Evolutionary conservation across 1,139 yeast genomes (phyloP), one percentile per base, ranked within the genome.

Genomic region (Yamadazyma epiphylla): DNA sequence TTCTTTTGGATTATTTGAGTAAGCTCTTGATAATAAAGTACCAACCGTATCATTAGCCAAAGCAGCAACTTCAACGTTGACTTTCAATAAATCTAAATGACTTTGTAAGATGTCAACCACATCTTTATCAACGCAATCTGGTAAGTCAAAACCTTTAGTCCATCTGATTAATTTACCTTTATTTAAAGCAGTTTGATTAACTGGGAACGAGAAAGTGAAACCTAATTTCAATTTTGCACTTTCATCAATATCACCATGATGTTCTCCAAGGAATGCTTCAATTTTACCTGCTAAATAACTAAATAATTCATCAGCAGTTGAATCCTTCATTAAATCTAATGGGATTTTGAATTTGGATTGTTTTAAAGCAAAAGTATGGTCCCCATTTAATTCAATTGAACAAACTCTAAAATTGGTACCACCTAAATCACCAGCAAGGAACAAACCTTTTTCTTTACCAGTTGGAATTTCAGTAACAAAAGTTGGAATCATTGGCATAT

Each of bases 21-120:
- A 89, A 15, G 96, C 82, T 47, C 96, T 77, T 5, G 95, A 81
- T 53, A 89, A 68, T 39, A 89, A 70, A 4, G 96, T 88, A 24
- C 97, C 97, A 12, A 87, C 95, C 1, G 97, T 89, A 53, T 89
- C 97, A 53, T 89, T 89, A 26, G 95, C 94, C 39, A 89, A 70
- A 1, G 97, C 97, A 11, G 84, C 88, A 24, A 88, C 84, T 26
- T 70, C 65, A 14, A 89, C 94, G 22, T 85, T 84, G 24, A 76
- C 63, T 1, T 68, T 61, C 35, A 74, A 65, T 9, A 48, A 53
- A 46, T 84, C 81, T 34, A 89, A 51, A 38, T 84, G 83, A 6
- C 58, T 53, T 58, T 89, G 97, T 42, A 87, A 70, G 30, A 79
- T 58, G 29, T 65, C 65, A 30, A 86, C 94, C 26, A 89, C 81